Base-by-base conservation (phyloP, 2,329 filamentous ascomycete species). In the Hypoxylon sp. region DNA sequence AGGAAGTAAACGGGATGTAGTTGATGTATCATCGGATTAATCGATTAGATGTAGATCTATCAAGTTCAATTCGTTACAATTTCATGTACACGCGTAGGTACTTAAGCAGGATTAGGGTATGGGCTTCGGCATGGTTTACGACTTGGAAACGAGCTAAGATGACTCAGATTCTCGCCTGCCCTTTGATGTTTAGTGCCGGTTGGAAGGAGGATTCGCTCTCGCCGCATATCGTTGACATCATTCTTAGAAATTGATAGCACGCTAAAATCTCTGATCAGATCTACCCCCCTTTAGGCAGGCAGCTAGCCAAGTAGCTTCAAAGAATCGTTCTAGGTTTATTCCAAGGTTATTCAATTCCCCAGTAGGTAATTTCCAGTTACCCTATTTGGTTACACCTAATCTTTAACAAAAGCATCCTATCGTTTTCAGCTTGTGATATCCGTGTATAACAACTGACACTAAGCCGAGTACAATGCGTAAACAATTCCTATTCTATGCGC, bases 161-260 rank as follows among this genome's bases (percentile, higher is more conserved):
- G 16, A 52, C 47, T 57, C 53, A 30, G 46, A 25, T 41, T 52
- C 52, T 56, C 23, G 29, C 46, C 46, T 52, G 29, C 48, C 27
- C 23, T 34, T 54, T 43, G 16, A 55, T 53, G 19, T 7, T n/a
- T 37, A 47, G 51, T 46, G 39, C 52, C 52, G 52, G 30, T 45
- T n/a, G n/a, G 23, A 34, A 53, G 60, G 39, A 63, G 52, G 21
- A 30, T 53, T 47, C 25, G 14, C 32, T 63, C 53, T 53, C 39
- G 23, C 14, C 12, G 16, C 16, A 61, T 25, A 12, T 61, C 63
- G 48, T 65, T 65, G 63, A 65, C 63, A 54, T 65, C 63, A 65
- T 65, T 51, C 12, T 21, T 34, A 32, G 19, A 41, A 45, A 43
- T 30, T 45, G 27, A n/a, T 48, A 29, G 27, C 39, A 46, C 32